Evolutionary conservation across 257 asterid species (phyloP).

Genomic region (Linderniella brevidens): DNA sequence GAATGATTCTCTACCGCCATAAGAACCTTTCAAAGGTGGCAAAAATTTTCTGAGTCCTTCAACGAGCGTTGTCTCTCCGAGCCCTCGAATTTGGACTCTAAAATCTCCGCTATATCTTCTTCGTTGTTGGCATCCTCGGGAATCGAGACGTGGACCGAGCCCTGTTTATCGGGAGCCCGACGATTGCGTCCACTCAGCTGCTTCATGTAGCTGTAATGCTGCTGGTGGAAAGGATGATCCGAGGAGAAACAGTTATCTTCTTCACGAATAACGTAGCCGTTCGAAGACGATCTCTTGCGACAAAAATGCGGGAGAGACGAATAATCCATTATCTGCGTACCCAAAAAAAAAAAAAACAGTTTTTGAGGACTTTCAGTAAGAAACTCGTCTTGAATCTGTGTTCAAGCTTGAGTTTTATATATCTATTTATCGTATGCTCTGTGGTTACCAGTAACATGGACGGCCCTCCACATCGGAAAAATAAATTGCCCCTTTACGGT

Average conservation of each 20-base stretch:
- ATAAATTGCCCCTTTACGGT: too few relatives aligned
- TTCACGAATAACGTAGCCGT: conserved; percentile 13
- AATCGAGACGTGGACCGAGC: conserved; percentile 53
- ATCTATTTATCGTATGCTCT: too few relatives aligned
- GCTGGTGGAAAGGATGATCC: conserved; percentile 67
- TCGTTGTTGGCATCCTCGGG: conserved; percentile 41
- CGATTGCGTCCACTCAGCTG: conserved; percentile 20
- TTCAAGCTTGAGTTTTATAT: too few relatives aligned
- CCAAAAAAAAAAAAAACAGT: too few relatives aligned
- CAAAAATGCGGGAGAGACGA: conserved; percentile 65
- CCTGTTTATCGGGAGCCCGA: conserved; percentile 28
- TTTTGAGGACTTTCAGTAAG: too few relatives aligned
- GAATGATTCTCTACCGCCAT: too few relatives aligned
- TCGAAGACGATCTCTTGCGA: conserved; percentile 36
- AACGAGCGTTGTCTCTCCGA: conserved; percentile 24
- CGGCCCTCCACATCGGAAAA: too few relatives aligned
- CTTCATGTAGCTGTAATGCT: conserved; percentile 36
- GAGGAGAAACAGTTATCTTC: conserved; percentile 33
- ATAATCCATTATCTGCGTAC: conserved; percentile 56
- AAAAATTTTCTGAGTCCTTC: conserved; percentile 12
- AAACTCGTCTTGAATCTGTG: too few relatives aligned
- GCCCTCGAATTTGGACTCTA: conserved; percentile 41
- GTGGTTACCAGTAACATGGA: too few relatives aligned
- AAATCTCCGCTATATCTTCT: conserved; percentile 26
- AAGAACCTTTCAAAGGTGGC: too few relatives aligned